Conservation (phyloP, 352 stramenopile species). For the Aphanomyces euteiches region DNA sequence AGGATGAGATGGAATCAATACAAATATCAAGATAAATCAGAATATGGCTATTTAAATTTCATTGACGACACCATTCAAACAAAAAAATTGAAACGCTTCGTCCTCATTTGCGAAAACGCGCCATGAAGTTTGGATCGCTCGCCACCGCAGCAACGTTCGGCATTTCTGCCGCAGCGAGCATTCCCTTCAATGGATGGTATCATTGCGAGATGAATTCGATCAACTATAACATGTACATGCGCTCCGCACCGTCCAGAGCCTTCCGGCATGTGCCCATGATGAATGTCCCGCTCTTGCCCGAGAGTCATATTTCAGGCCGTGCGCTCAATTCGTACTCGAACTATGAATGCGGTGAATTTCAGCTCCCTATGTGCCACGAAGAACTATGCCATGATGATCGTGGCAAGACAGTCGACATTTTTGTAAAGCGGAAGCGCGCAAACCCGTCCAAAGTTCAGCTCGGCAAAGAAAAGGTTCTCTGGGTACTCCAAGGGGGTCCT, state of each 20-base stretch:
- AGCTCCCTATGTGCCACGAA: slow-evolving; percentile 48
- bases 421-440: slow-evolving; percentile 51
- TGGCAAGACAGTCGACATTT: slow-evolving; percentile 48
- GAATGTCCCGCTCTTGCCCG: not conserved
- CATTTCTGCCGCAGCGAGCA: not conserved
- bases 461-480: slow-evolving; percentile 45
- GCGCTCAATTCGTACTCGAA: slow-evolving; percentile 13
- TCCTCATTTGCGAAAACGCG: slow-evolving; percentile 5
- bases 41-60: not conserved
- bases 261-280: slow-evolving; percentile 2
- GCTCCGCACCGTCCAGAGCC: not conserved
- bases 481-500: slow-evolving; percentile 66
- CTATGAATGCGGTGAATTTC: slow-evolving; percentile 42
- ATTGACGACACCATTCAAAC: not conserved
- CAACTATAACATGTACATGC: not conserved
- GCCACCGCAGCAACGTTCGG: not conserved
- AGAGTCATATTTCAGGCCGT: not conserved
- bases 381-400: slow-evolving; percentile 41
- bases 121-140: slow-evolving; percentile 3
- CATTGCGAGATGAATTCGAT: slow-evolving; percentile 28
- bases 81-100: not conserved
- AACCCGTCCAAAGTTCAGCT: slow-evolving; percentile 26
- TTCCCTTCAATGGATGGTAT: slow-evolving; percentile 30
- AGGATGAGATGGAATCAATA: not conserved
- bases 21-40: slow-evolving; percentile 1